These are phyloP conservation scores for Diplogelasinospora grovesii DNA, from an alignment of 495 filamentous ascomycete genomes.

Conservation along the genomic window DNA sequence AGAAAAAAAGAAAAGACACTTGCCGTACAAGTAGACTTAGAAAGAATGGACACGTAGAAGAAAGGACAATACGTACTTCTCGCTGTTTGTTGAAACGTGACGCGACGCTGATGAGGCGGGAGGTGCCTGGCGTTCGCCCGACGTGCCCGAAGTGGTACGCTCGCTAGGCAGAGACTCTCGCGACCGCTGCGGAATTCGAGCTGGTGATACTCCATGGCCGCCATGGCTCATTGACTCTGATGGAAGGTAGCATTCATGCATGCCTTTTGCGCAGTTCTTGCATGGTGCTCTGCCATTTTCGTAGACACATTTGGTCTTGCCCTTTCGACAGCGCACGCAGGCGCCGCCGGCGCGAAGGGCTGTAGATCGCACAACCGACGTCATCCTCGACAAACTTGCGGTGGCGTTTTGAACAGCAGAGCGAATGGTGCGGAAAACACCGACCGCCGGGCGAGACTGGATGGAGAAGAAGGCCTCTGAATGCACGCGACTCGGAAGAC, in stretches of 20 bases:
- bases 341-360: conserved; percentile 47
- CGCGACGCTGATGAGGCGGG: conserved; percentile 36
- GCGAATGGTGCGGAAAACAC: neutral
- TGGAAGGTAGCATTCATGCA: conserved; percentile 48
- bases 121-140: conserved; percentile 38
- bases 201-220: conserved; percentile 36
- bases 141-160: conserved; percentile 32
- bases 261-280: conserved; percentile 48
- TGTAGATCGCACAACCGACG: conserved; percentile 42
- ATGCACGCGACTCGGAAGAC: too few species aligned
- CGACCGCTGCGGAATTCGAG: conserved; percentile 25
- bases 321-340: conserved; percentile 48
- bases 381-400: conserved; percentile 21
- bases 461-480: too few species aligned
- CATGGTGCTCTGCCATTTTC: conserved; percentile 45
- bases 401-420: neutral
- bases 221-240: conserved; percentile 45
- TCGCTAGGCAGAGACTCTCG: conserved; percentile 41
- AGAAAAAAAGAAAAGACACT: conserved; percentile 9
- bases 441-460: too few species aligned
- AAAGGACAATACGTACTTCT: conserved; percentile 37
- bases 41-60: neutral
- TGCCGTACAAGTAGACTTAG: conserved; percentile 3
- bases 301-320: conserved; percentile 50
- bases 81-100: conserved; percentile 33